Evolutionary conservation across 371 early-diverging fungal species (phyloP).

Genomic region (Mucor circinelloides): DNA sequence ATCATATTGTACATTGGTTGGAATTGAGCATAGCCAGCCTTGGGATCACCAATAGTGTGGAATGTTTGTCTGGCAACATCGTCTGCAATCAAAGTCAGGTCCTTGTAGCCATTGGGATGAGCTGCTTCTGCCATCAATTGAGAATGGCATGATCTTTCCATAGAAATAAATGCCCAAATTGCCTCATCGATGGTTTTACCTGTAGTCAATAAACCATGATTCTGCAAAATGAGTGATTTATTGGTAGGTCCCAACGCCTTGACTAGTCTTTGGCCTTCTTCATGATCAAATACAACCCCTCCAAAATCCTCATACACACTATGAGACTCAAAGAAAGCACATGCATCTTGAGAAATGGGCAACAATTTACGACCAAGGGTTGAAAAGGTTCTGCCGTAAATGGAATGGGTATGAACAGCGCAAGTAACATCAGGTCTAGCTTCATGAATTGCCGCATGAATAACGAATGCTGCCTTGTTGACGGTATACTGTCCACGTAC

Average conservation of each 20-base stretch:
- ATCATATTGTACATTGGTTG: conserved; percentile 64
- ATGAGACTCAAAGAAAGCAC: conserved; percentile 58
- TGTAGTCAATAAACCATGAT: conserved; percentile 64
- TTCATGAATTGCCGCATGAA: conserved; percentile 58
- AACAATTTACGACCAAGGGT: conserved; percentile 45
- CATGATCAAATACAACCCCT: conserved; percentile 56
- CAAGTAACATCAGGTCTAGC: conserved; percentile 53
- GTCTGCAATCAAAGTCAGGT: conserved; percentile 39
- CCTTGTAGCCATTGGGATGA: conserved; percentile 38
- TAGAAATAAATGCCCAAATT: conserved; percentile 58
- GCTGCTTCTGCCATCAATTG: conserved; percentile 61
- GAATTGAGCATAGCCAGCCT: conserved; percentile 55
- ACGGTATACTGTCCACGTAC: conserved; percentile 50
- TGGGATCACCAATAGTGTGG: conserved; percentile 37
- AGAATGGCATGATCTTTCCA: conserved; percentile 61
- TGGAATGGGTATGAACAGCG: conserved; percentile 62
- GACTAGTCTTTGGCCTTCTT: conserved; percentile 55
- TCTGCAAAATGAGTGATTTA: conserved; percentile 60
- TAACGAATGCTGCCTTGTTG: conserved; percentile 67
- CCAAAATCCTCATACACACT: conserved; percentile 52
- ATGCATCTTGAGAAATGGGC: conserved; percentile 65
- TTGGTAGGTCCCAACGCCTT: conserved; percentile 45
- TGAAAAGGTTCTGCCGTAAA: conserved; percentile 64
- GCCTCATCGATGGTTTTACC: conserved; percentile 60
- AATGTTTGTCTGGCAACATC: conserved; percentile 45